These are phyloP conservation scores for Cadophora malorum DNA, from an alignment of 2,329 filamentous ascomycete genomes.

Conservation along the genomic window DNA sequence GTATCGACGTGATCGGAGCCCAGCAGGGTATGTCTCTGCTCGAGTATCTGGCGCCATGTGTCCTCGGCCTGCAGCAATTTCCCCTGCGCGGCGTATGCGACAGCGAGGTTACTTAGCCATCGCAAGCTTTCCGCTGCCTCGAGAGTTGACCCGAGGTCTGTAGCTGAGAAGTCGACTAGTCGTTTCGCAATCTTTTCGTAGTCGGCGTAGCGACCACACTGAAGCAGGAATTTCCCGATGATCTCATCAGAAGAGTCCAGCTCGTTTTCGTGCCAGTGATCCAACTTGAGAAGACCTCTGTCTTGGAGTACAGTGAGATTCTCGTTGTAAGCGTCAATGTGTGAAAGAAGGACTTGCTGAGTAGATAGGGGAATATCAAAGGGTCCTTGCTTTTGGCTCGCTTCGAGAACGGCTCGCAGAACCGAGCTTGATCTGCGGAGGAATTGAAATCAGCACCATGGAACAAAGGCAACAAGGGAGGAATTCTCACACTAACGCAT, in stretches of 20 bases:
- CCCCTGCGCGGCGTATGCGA: not conserved
- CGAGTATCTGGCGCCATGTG: not conserved
- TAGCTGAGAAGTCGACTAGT: constrained; percentile 11
- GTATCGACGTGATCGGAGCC: constrained; percentile 20
- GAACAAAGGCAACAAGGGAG: not conserved
- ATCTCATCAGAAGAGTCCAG: constrained; percentile 12
- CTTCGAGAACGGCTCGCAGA: not conserved
- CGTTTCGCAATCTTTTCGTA: constrained; percentile 9
- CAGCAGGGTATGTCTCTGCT: not conserved
- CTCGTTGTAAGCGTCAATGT: constrained; percentile 25
- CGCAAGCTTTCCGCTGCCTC: constrained; percentile 27
- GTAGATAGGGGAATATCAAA: constrained; percentile 20
- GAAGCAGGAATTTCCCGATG: constrained; percentile 7
- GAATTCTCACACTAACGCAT: constrained; percentile 12
- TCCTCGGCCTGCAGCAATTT: constrained; percentile 9
- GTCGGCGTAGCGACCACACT: constrained; percentile 20
- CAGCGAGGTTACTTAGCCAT: constrained; percentile 13
- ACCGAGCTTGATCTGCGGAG: constrained; percentile 10
- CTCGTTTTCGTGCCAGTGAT: constrained; percentile 1
- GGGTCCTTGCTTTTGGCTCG: not conserved
- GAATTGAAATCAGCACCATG: not conserved
- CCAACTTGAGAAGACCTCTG: not conserved
- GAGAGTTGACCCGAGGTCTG: constrained; percentile 22
- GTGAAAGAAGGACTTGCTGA: constrained; percentile 22
- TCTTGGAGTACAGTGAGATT: constrained; percentile 6